Evolutionary conservation across 2,329 filamentous ascomycete species (phyloP), one percentile per base, ranked within the genome.

Genomic region (Biscogniauxia sp.): DNA sequence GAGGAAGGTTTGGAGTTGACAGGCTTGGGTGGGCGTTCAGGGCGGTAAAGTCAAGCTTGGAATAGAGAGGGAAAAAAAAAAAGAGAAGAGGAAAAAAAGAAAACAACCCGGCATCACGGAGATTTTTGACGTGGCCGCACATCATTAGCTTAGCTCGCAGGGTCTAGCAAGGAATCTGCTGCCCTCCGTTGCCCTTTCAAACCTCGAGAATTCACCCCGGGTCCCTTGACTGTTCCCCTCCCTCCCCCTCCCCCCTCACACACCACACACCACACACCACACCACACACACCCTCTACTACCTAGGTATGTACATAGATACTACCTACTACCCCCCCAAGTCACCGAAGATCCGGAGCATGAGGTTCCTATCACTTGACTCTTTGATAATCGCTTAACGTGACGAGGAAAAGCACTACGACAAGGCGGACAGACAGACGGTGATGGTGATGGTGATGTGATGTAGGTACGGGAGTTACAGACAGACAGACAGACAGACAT

Each of bases 91-190:
- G 56, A 5, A 3, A 5, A 23, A 23, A 23, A 41, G 56, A 53
- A 54, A 37, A 54, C 37, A 54, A 28, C 37, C 20, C 26, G 8
- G 56, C 56, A 53, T 56, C 61, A 62, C 70, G 71, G 71, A 69
- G 68, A 72, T 65, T 71, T 63, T 73, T 71, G 71, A 73, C 70
- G 71, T 73, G 71, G 70, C 70, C 68, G 67, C 66, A 68, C 68
- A 63, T 71, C 68, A 72, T 71, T 71, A 71, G 69, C 28, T 32
- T 23, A 23, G 23, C 64, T 67, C 57, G 62, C 60, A 56, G 60
- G 63, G 64, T 58, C 63, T 65, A n/a, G 17, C 37, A 45, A 45
- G 37, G 32, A 37, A 37, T 37, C 32, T 37, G 32, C 32, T 37
- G 32, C 32, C 32, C 32, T 37, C 32, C 32, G n/a, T 51, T 51